Percentiles rank a stretch among this genome's conserved stretches.
Conservation (phyloP, 169 alveolate species). For the Plasmodium vivax region DNA sequence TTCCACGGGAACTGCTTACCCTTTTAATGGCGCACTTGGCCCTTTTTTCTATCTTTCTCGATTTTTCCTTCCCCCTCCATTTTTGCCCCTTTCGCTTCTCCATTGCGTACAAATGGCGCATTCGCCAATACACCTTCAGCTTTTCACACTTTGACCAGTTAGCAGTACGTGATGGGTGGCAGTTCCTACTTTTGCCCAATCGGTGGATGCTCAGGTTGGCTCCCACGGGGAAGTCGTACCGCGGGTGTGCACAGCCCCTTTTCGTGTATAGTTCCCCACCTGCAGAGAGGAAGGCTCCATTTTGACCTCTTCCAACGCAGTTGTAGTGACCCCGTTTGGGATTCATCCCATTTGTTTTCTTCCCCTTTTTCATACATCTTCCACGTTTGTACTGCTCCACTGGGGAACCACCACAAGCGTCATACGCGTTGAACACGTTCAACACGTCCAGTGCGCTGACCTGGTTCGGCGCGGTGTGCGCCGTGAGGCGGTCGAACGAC, state of each 20-base stretch:
- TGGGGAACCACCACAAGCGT: not conserved
- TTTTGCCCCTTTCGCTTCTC: not conserved
- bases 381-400: not conserved
- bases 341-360: not conserved
- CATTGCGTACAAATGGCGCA: not conserved
- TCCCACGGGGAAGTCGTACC: not conserved
- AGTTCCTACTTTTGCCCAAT: not conserved
- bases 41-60: not conserved
- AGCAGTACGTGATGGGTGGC: not conserved
- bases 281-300: not conserved
- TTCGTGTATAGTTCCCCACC: not conserved
- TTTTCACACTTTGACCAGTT: conserved; percentile 1
- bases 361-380: not conserved
- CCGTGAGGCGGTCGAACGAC: conserved; percentile 26
- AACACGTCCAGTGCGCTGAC: not conserved
- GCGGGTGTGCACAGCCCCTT: not conserved
- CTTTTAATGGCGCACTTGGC: not conserved
- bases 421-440: not conserved
- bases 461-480: conserved; percentile 11
- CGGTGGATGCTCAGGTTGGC: conserved; percentile 1
- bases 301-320: not conserved
- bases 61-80: not conserved
- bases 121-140: conserved; percentile 4
- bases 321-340: not conserved
- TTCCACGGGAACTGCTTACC: not conserved